Base-by-base conservation (phyloP, 495 filamentous ascomycete species). In the Penicillium macrosclerotiorum region DNA sequence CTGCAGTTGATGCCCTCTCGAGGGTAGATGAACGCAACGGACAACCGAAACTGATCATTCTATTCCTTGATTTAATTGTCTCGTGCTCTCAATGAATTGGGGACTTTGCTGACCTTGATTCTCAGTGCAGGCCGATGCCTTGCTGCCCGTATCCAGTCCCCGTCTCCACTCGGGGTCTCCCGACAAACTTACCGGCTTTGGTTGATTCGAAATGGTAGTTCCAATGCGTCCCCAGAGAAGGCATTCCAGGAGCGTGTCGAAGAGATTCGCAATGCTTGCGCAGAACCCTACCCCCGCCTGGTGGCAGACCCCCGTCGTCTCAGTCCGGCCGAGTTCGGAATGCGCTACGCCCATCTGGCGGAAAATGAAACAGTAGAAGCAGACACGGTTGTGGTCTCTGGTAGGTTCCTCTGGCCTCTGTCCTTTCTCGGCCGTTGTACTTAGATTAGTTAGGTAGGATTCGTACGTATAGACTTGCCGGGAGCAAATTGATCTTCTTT, bases 1-100 rank as follows among this genome's bases (percentile, higher is more conserved):
- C 89, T 95, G 91, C 90, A 87, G 86, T 82, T 91, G 88, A 93
- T 81, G 77, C 77, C 63, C 55, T 60, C 50, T 34, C 55, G n/a
- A n/a, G 65, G 58, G 53, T 57, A 60, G 51, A 61, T 75, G 72
- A 75, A 63, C 64, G 52, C 45, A 66, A 49, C 37, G 64, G 65
- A 37, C 67, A 44, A 51, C 40, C 42, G 54, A 31, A 38, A 49
- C 58, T 57, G 54, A 54, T 35, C 31, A 47, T 46, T 40, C 19
- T 46, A 43, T 31, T 39, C 37, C 41, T 44, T 42, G 52, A 24
- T 24, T 41, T 31, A 27, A 42, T 47, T 45, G 7, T 27, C n/a
- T n/a, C n/a, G 5, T 43, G n/a, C 16, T 26, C 32, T 37, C n/a
- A 29, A 31, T 52, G 19, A 12, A 37, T 44, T 7, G 23, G 20